Conservation (phyloP, 2,329 filamentous ascomycete genomes). For the Leptosphaerulina australis region DNA sequence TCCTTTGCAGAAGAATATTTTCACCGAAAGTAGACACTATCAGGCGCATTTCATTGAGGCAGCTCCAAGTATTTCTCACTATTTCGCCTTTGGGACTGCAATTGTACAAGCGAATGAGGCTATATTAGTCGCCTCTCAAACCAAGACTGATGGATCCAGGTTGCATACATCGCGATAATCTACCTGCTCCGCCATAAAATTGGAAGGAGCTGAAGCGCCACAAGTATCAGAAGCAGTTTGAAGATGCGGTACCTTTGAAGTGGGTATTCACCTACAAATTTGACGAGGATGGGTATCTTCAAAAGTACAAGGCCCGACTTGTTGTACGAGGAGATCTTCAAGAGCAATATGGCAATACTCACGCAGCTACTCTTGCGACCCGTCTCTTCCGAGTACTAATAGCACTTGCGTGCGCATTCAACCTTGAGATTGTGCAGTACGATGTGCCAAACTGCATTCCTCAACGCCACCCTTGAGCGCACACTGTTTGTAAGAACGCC, state of each 20-base stretch:
- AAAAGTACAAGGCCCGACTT: constrained; percentile 22
- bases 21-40: too few species aligned
- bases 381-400: constrained; percentile 24
- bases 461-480: constrained; percentile 17
- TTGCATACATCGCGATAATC: too few species aligned
- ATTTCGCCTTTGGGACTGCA: too few species aligned
- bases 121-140: too few species aligned
- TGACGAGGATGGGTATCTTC: constrained; percentile 20
- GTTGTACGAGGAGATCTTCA: constrained; percentile 23
- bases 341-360: constrained; percentile 7
- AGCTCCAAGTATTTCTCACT: too few species aligned
- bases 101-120: too few species aligned
- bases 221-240: too few species aligned
- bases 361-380: constrained; percentile 11
- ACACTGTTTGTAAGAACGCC: background rate
- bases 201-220: too few species aligned
- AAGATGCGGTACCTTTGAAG: background rate
- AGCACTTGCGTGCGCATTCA: constrained; percentile 28
- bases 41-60: too few species aligned
- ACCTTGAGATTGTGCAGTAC: constrained; percentile 29
- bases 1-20: too few species aligned
- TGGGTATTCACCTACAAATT: constrained; percentile 13
- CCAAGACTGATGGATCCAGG: too few species aligned
- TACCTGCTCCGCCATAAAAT: too few species aligned
- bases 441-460: constrained; percentile 32